Conservation (phyloP, 2,329 filamentous ascomycete species). For the Paraphoma sp. region DNA sequence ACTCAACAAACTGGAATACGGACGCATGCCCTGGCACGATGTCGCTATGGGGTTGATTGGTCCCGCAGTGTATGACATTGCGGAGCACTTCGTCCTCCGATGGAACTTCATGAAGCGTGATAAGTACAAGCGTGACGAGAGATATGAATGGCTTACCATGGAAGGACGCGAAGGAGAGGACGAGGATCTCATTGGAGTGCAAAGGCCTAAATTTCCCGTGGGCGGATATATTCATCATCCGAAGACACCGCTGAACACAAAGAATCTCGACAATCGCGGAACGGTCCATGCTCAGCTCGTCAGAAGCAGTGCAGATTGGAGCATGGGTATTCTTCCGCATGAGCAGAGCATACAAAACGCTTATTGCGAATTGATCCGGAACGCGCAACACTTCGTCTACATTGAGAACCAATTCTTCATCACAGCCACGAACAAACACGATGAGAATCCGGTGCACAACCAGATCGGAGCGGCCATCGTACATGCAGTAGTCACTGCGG, state of each 20-base stretch:
- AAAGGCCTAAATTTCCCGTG: slow-evolving; percentile 86
- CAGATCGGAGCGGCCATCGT: slow-evolving; percentile 88
- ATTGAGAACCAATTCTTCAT: slow-evolving; percentile 99
- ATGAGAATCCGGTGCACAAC: slow-evolving; percentile 86
- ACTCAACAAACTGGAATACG: slow-evolving; percentile 86
- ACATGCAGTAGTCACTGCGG: slow-evolving; percentile 82
- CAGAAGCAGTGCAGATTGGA: slow-evolving; percentile 93
- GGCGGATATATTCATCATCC: slow-evolving; percentile 89
- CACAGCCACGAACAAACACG: slow-evolving; percentile 75
- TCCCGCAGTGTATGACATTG: slow-evolving; percentile 89
- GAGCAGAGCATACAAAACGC: slow-evolving; percentile 90
- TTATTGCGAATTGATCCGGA: slow-evolving; percentile 82
- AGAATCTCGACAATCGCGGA: slow-evolving; percentile 66
- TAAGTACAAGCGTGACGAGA: slow-evolving; percentile 90
- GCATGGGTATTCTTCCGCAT: slow-evolving; percentile 78
- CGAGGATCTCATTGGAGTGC: slow-evolving; percentile 86
- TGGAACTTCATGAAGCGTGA: slow-evolving; percentile 98
- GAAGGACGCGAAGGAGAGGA: slow-evolving; percentile 77
- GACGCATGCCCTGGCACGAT: slow-evolving; percentile 98
- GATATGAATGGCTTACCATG: slow-evolving; percentile 84
- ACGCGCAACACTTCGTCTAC: slow-evolving; percentile 91
- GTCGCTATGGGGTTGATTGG: slow-evolving; percentile 91
- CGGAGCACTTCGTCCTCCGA: slow-evolving; percentile 90
- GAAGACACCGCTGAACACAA: slow-evolving; percentile 70
- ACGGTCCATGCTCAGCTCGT: slow-evolving; percentile 83